Conservation (phyloP, 805 yeast genomes). For the Wickerhamomyces rabaulensis region DNA sequence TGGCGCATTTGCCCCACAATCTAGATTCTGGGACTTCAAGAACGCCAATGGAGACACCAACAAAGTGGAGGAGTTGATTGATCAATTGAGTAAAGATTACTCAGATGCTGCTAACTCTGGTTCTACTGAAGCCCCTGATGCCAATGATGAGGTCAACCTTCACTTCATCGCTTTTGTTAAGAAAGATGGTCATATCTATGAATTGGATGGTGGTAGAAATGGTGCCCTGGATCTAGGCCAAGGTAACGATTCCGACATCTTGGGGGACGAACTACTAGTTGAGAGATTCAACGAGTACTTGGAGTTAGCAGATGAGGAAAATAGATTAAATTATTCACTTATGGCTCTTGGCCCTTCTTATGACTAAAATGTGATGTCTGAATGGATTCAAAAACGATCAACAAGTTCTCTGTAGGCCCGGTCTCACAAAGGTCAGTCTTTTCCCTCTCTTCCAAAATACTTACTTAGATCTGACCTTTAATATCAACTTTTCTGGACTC, state of each 20-base stretch:
- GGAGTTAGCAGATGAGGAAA: slow-evolving; percentile 51
- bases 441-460: slow-evolving; percentile 1
- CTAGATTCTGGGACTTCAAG: slow-evolving; percentile 15
- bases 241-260: slow-evolving; percentile 36
- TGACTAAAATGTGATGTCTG: slow-evolving; percentile 21
- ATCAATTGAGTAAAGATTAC: slow-evolving; percentile 39
- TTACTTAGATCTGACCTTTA: slow-evolving; percentile 71
- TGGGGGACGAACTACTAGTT: slow-evolving; percentile 46
- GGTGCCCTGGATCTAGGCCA: slow-evolving; percentile 67
- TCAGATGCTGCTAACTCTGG: slow-evolving; percentile 34
- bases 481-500: slow-evolving; percentile 65
- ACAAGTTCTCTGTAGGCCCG: background rate
- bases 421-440: background rate
- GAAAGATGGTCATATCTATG: slow-evolving; percentile 57
- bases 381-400: background rate
- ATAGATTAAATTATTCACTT: slow-evolving; percentile 63
- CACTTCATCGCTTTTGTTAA: slow-evolving; percentile 78
- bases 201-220: slow-evolving; percentile 81
- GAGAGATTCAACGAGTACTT: slow-evolving; percentile 64
- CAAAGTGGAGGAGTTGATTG: slow-evolving; percentile 35
- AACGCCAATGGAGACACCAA: slow-evolving; percentile 11
- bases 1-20: slow-evolving; percentile 15
- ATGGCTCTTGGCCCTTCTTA: slow-evolving; percentile 66
- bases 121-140: slow-evolving; percentile 57
- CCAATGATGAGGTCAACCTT: slow-evolving; percentile 47